phyloP scores from a whole-genome alignment of 78 protist genomes.

The Andalucia godoyi region DNA sequence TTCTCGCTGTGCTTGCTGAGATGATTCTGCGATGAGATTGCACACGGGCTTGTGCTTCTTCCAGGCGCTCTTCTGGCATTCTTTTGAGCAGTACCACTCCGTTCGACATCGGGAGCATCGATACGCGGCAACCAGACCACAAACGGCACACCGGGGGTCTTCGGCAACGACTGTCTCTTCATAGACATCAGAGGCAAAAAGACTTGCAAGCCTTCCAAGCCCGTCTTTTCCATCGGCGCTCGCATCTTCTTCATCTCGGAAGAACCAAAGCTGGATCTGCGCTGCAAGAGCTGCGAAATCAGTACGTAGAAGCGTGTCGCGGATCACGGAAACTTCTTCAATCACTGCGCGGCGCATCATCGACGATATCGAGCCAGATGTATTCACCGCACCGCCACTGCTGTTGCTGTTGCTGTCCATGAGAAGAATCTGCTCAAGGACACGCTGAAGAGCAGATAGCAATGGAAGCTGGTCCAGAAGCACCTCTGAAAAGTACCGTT shows the following conservation, averaged over 20 bases:
- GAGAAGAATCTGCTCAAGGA: not conserved
- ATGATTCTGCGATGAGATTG: slow-evolving; percentile 1
- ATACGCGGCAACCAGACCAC: not conserved
- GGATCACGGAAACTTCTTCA: not conserved
- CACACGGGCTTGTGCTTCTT: slow-evolving; percentile 7
- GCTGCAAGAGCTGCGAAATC: too few species aligned
- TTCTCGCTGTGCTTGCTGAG: too few species aligned
- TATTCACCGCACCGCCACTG: too few species aligned
- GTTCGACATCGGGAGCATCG: not conserved
- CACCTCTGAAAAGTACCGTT: not conserved
- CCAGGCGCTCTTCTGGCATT: slow-evolving; percentile 6
- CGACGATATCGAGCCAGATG: too few species aligned
- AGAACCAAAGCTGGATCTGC: too few species aligned
- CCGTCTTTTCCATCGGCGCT: not conserved
- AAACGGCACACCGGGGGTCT: not conserved
- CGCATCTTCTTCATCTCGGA: too few species aligned
- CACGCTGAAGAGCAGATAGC: not conserved
- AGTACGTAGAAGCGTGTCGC: too few species aligned
- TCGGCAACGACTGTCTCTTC: slow-evolving; percentile 1
- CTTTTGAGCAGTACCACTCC: slow-evolving; percentile 8
- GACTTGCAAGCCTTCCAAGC: not conserved
- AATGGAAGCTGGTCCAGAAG: not conserved
- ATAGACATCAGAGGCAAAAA: not conserved
- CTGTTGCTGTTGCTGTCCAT: too few species aligned
- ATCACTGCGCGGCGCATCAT: not conserved